These are phyloP conservation scores for Lachnellula suecica DNA, from an alignment of 2,329 filamentous ascomycete genomes.

Conservation along the genomic window DNA sequence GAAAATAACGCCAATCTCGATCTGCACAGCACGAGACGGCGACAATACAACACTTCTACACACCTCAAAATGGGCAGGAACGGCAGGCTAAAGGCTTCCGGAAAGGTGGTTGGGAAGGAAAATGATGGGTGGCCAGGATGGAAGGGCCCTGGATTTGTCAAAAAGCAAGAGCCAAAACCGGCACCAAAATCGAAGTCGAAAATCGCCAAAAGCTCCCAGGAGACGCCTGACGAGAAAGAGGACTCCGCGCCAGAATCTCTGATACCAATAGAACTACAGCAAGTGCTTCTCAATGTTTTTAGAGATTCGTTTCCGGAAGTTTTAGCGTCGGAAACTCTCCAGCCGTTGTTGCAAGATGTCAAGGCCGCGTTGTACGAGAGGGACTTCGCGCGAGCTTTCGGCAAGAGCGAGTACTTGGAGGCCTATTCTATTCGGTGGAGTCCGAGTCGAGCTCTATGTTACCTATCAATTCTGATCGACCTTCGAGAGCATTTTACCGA, in stretches of 20 bases:
- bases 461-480: conserved; percentile 56
- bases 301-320: conserved; percentile 57
- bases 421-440: conserved; percentile 92
- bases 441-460: conserved; percentile 79
- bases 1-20: neutral
- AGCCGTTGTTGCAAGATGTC: conserved; percentile 69
- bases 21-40: neutral
- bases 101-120: conserved; percentile 27
- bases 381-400: conserved; percentile 82
- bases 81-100: conserved; percentile 24
- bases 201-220: conserved; percentile 3
- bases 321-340: conserved; percentile 47
- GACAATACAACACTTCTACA: conserved; percentile 1
- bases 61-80: conserved; percentile 59
- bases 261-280: conserved; percentile 57
- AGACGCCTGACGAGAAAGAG: conserved; percentile 6
- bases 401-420: conserved; percentile 65
- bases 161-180: conserved; percentile 23
- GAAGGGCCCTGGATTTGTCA: conserved; percentile 28
- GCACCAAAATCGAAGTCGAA: conserved; percentile 13
- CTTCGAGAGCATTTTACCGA: conserved; percentile 21
- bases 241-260: conserved; percentile 5
- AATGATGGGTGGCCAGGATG: conserved; percentile 22
- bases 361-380: conserved; percentile 84
- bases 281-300: conserved; percentile 74